A percentile compares a stretch with the other conserved stretches of the same genome.
phyloP scores from a whole-genome alignment of 2,329 filamentous ascomycete species.

The Dactylellina parvicollis region DNA sequence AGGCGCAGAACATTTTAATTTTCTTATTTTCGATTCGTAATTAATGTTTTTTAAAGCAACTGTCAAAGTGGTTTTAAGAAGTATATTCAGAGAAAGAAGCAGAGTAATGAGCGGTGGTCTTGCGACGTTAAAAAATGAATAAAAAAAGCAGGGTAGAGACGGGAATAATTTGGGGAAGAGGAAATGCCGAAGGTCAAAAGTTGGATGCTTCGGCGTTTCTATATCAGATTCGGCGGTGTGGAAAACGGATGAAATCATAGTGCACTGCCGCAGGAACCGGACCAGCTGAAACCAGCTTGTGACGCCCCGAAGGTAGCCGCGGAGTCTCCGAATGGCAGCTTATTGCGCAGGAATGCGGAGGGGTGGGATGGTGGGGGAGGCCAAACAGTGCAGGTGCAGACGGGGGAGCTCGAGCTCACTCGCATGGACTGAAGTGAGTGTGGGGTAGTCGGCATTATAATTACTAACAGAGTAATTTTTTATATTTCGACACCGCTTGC shows the following conservation, averaged over 20 bases:
- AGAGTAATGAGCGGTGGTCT: background rate
- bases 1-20: constrained; percentile 50
- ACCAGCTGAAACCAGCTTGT: constrained; percentile 13
- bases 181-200: background rate
- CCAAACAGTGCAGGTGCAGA: background rate
- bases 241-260: background rate
- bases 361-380: too few species aligned
- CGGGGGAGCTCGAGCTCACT: too few species aligned
- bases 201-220: background rate
- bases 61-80: background rate
- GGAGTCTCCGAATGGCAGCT: background rate
- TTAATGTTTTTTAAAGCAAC: background rate
- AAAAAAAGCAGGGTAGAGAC: too few species aligned
- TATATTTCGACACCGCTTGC: too few species aligned
- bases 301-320: constrained; percentile 17
- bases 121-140: background rate
- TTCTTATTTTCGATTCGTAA: background rate
- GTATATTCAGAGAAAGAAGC: background rate
- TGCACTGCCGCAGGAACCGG: background rate
- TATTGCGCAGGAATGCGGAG: background rate
- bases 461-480: background rate
- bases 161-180: too few species aligned
- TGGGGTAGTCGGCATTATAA: background rate
- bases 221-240: background rate
- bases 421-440: background rate